These are phyloP conservation scores for Podila minutissima DNA, from an alignment of 192 early-diverging fungal species.

Conservation along the genomic window DNA sequence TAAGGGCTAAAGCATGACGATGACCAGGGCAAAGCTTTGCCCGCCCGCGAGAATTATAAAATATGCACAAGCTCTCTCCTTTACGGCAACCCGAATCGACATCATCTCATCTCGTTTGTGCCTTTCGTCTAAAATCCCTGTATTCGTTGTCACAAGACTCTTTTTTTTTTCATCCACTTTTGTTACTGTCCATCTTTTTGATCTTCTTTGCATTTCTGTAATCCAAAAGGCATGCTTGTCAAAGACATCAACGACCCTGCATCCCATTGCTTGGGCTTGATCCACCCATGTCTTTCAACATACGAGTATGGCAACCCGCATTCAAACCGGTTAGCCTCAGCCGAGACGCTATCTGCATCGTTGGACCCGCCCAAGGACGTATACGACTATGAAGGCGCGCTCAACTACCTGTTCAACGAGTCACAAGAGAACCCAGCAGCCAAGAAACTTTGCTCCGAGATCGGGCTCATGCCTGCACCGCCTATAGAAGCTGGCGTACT, in stretches of 20 bases:
- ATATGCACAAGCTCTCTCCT: too few species aligned
- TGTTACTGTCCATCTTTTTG: background rate
- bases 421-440: slow-evolving; percentile 7
- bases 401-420: slow-evolving; percentile 14
- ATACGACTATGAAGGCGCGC: slow-evolving; percentile 20
- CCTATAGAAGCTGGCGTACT: slow-evolving; percentile 23
- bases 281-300: slow-evolving; percentile 4
- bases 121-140: too few species aligned
- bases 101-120: background rate
- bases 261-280: slow-evolving; percentile 21
- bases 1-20: too few species aligned
- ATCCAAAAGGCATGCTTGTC: slow-evolving; percentile 6
- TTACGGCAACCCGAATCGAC: too few species aligned
- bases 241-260: slow-evolving; percentile 24
- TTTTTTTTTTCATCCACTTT: background rate
- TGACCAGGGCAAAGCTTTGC: too few species aligned
- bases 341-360: background rate
- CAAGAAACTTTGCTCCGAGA: slow-evolving; percentile 17
- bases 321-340: background rate
- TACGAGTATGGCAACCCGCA: slow-evolving; percentile 17
- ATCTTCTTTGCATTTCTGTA: background rate
- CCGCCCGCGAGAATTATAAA: too few species aligned
- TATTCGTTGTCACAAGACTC: background rate
- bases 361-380: slow-evolving; percentile 3
- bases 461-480: slow-evolving; percentile 12